phyloP scores from a whole-genome alignment of 441 rosid genomes.

The Kokia cookei region DNA sequence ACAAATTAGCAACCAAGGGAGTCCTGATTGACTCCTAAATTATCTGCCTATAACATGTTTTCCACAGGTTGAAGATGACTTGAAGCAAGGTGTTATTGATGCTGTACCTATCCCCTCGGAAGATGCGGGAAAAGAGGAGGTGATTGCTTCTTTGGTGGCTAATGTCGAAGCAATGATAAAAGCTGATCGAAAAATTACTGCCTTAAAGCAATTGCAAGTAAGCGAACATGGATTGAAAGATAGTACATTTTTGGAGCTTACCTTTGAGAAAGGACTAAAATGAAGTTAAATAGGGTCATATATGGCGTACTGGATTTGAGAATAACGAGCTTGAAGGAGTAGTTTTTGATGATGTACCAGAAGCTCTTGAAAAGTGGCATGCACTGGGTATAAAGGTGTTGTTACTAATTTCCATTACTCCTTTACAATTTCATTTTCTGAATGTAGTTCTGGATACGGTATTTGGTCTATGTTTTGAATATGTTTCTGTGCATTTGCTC shows the following conservation, averaged over 20 bases:
- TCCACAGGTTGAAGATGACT: slow-evolving; percentile 69
- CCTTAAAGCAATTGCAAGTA: slow-evolving; percentile 94
- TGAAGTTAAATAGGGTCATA: slow-evolving; percentile 62
- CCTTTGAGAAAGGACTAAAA: not conserved
- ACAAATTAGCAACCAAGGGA: slow-evolving; percentile 10
- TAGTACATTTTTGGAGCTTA: not conserved
- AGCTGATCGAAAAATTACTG: slow-evolving; percentile 88
- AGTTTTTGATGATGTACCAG: slow-evolving; percentile 81
- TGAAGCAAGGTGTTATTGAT: slow-evolving; percentile 53
- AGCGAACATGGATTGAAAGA: slow-evolving; percentile 6
- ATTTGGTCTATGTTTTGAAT: not conserved
- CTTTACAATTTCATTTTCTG: not conserved
- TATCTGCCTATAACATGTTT: slow-evolving; percentile 2
- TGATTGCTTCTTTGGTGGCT: slow-evolving; percentile 73
- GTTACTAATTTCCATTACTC: not conserved
- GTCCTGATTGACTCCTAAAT: not conserved
- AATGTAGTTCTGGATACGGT: not conserved
- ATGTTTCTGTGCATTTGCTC: not conserved
- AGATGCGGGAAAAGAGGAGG: slow-evolving; percentile 68
- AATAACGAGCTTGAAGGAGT: slow-evolving; percentile 66
- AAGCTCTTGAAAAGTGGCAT: slow-evolving; percentile 84
- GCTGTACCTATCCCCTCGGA: slow-evolving; percentile 61
- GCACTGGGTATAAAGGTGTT: slow-evolving; percentile 69
- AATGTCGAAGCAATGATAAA: slow-evolving; percentile 85
- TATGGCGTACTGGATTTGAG: slow-evolving; percentile 86